A percentile compares a stretch with the other conserved stretches of the same genome.
These are phyloP conservation scores for Aspergillus oerlinghausenensis DNA, from an alignment of 2,329 filamentous ascomycete species.

Conservation along the genomic window DNA sequence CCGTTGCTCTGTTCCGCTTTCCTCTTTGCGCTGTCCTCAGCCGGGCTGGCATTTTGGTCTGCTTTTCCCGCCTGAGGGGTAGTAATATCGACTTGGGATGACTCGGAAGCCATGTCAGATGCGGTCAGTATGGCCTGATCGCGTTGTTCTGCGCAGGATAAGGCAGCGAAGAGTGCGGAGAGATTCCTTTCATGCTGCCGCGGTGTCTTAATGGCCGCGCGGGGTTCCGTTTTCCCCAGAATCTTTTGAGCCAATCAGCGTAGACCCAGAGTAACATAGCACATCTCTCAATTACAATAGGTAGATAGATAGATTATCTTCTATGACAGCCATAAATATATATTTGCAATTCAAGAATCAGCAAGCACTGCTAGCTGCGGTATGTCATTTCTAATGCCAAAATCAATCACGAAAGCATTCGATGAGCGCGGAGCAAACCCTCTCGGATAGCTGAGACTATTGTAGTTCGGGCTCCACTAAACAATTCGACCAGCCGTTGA, in stretches of 20 bases:
- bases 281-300: neutral
- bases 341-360: neutral
- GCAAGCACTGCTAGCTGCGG: too few species aligned
- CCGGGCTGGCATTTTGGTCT: conserved; percentile 20
- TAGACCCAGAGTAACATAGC: neutral
- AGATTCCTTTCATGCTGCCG: conserved; percentile 25
- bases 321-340: neutral
- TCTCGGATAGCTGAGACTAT: conserved; percentile 7
- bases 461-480: conserved; percentile 9
- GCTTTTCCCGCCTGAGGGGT: conserved; percentile 19
- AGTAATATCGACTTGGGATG: conserved; percentile 25
- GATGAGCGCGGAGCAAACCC: neutral
- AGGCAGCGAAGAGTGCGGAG: conserved; percentile 28
- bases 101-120: conserved; percentile 31
- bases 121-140: conserved; percentile 2
- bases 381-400: neutral
- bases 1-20: conserved; percentile 41
- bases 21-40: conserved; percentile 34
- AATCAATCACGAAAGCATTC: neutral
- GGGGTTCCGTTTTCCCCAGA: conserved; percentile 33
- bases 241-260: conserved; percentile 19
- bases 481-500: conserved; percentile 5
- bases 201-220: conserved; percentile 8
- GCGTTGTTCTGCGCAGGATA: conserved; percentile 7
- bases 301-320: neutral